phyloP scores from a whole-genome alignment of 75 land plant genomes.

The Isoetes taiwanensis region DNA sequence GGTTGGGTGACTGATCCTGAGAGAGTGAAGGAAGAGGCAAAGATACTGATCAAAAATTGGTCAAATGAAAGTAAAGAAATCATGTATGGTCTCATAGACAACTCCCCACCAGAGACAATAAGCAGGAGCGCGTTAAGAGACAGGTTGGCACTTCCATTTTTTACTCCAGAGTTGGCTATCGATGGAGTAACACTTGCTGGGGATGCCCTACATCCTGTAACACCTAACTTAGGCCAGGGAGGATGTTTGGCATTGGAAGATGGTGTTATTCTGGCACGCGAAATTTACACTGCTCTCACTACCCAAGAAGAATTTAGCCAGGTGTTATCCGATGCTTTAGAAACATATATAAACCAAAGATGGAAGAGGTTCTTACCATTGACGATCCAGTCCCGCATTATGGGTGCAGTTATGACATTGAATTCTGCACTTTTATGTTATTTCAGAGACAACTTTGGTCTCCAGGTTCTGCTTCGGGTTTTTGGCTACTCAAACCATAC shows the following conservation, averaged over 20 bases:
- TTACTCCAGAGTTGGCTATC: neutral
- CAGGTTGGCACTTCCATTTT: no score
- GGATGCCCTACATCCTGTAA: neutral
- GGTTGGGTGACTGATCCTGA: conserved; percentile 8
- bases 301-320: neutral
- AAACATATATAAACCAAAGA: neutral
- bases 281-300: neutral
- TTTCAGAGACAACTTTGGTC: neutral
- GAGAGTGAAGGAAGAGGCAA: conserved; percentile 14
- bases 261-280: neutral
- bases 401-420: neutral
- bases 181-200: conserved; percentile 3
- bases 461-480: neutral
- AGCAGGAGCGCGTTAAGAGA: no score
- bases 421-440: neutral
- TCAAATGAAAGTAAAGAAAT: no score
- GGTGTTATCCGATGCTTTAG: neutral
- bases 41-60: no score
- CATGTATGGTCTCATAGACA: no score
- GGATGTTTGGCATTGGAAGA: conserved; percentile 1
- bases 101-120: no score
- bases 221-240: conserved; percentile 1
- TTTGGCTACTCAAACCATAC: neutral
- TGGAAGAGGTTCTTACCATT: neutral
- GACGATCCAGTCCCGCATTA: neutral